Percentiles rank a stretch among this genome's conserved stretches.
These are phyloP conservation scores for Nicotiana obtusifolia DNA, from an alignment of 257 asterid species.

Conservation along the genomic window DNA sequence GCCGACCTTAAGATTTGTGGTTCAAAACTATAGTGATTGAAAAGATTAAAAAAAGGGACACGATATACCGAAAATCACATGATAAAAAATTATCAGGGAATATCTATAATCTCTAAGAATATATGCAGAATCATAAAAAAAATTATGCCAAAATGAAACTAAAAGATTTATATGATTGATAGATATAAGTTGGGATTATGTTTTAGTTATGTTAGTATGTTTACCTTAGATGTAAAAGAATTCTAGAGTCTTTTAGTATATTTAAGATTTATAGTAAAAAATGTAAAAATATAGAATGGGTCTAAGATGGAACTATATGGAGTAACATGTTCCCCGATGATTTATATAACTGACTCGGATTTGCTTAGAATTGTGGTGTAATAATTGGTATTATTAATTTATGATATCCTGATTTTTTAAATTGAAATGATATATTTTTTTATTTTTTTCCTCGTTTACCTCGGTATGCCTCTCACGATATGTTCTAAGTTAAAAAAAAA, in stretches of 20 bases:
- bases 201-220: no score
- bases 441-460: no score
- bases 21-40: not conserved
- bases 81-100: not conserved
- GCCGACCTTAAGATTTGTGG: not conserved
- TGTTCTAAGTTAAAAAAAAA: no score
- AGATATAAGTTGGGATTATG: not conserved
- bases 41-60: no score
- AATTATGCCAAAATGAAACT: not conserved
- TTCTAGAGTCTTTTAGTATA: no score
- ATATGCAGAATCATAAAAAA: no score
- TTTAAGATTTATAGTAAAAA: no score
- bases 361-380: no score
- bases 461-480: no score
- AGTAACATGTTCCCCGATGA: not conserved
- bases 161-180: no score
- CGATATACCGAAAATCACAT: not conserved
- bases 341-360: not conserved
- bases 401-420: not conserved
- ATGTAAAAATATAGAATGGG: no score
- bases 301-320: not conserved
- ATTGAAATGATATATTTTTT: not conserved
- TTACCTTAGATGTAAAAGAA: no score
- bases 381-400: not conserved
- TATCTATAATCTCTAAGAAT: not conserved